Conservation (phyloP, 352 stramenopile species). For the Globisporangium rhizosaccharum region DNA sequence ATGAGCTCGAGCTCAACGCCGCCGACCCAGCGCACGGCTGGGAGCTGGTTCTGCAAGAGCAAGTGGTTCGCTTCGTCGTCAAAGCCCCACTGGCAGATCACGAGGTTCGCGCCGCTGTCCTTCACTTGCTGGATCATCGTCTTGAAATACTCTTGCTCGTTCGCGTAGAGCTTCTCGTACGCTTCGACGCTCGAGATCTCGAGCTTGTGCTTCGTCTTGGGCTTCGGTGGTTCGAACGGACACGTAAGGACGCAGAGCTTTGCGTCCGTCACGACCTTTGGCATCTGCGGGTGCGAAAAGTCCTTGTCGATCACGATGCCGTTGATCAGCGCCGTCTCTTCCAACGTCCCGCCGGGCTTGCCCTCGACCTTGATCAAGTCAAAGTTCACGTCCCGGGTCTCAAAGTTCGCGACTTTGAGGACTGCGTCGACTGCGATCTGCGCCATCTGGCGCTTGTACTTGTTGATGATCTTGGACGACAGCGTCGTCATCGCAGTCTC, state of each 20-base stretch:
- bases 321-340: slow-evolving; percentile 98
- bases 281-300: slow-evolving; percentile 99
- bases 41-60: slow-evolving; percentile 96
- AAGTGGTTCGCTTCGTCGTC: slow-evolving; percentile 99
- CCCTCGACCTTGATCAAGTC: slow-evolving; percentile 99
- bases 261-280: slow-evolving; percentile 95
- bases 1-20: slow-evolving; percentile 99
- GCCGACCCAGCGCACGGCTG: slow-evolving; percentile 98
- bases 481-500: slow-evolving; percentile 98
- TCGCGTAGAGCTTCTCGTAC: slow-evolving; percentile 95
- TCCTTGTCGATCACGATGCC: slow-evolving; percentile 99
- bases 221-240: slow-evolving; percentile 99
- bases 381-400: slow-evolving; percentile 99
- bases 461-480: slow-evolving; percentile 99
- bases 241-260: slow-evolving; percentile 99
- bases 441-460: slow-evolving; percentile 98
- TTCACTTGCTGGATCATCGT: slow-evolving; percentile 99
- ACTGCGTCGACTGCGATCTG: slow-evolving; percentile 98
- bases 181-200: slow-evolving; percentile 98
- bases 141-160: slow-evolving; percentile 99
- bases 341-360: slow-evolving; percentile 95
- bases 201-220: slow-evolving; percentile 99
- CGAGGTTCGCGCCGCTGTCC: slow-evolving; percentile 96
- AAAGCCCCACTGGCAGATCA: slow-evolving; percentile 99
- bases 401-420: slow-evolving; percentile 96